A percentile compares a stretch with the other conserved stretches of the same genome.
phyloP scores from a whole-genome alignment of 2,329 filamentous ascomycete species.

The Monosporascus sp. region DNA sequence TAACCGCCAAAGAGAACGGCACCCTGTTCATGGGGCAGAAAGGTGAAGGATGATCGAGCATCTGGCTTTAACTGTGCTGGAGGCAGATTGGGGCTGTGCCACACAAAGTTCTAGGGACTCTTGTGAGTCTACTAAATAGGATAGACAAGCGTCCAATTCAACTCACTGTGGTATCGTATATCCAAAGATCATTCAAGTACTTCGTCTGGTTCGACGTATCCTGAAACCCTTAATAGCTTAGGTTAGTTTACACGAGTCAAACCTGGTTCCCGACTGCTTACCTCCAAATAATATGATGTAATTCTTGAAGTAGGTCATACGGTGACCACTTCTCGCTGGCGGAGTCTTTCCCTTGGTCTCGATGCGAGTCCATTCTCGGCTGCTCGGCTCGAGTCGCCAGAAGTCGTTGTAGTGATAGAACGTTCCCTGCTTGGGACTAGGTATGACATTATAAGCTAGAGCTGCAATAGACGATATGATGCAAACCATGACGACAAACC shows the following conservation, averaged over 20 bases:
- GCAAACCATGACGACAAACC: slow-evolving; percentile 26
- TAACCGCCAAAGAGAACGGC: slow-evolving; percentile 92
- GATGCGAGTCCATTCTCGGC: slow-evolving; percentile 84
- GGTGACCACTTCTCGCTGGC: slow-evolving; percentile 81
- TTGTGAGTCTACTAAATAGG: slow-evolving; percentile 7
- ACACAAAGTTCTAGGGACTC: slow-evolving; percentile 62
- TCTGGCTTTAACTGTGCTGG: slow-evolving; percentile 83
- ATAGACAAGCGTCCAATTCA: background rate
- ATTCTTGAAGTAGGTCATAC: slow-evolving; percentile 96
- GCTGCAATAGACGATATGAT: background rate
- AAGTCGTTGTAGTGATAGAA: slow-evolving; percentile 99
- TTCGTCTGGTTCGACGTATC: slow-evolving; percentile 93
- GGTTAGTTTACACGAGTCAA: slow-evolving; percentile 6
- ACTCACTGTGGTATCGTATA: slow-evolving; percentile 69
- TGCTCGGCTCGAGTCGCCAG: slow-evolving; percentile 81
- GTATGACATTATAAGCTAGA: slow-evolving; percentile 3
- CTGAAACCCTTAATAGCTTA: slow-evolving; percentile 60
- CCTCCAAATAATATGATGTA: slow-evolving; percentile 91
- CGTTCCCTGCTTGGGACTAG: slow-evolving; percentile 81
- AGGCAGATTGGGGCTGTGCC: slow-evolving; percentile 72
- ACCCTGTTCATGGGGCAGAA: slow-evolving; percentile 84
- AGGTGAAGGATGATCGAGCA: slow-evolving; percentile 82
- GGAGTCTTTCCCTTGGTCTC: slow-evolving; percentile 75
- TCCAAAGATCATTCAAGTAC: slow-evolving; percentile 89
- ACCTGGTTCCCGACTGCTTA: slow-evolving; percentile 7